Percentiles rank a stretch among this genome's conserved stretches.
Evolutionary conservation across 2,329 filamentous ascomycete genomes (phyloP).

Genomic region (Ploettnerulaceae sp.): DNA sequence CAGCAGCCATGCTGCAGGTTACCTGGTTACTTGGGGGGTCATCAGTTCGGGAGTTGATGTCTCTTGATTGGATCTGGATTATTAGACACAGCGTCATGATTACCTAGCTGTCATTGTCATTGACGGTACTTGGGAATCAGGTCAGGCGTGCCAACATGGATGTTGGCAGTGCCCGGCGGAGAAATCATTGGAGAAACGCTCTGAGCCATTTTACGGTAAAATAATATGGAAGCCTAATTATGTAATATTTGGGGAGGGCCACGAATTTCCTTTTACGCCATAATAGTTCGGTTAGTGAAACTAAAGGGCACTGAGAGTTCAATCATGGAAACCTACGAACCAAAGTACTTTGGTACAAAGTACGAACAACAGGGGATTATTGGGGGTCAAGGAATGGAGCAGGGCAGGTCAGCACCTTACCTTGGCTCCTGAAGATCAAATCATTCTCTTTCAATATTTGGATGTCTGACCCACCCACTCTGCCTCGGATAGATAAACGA

Average conservation of each 20-base stretch:
- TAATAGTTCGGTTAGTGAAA: neutral
- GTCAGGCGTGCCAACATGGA: no score
- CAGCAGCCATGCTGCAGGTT: neutral
- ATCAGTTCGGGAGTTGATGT: neutral
- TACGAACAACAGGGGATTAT: no score
- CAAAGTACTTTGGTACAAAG: no score
- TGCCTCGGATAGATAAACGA: no score
- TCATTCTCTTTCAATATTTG: neutral
- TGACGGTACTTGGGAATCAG: no score
- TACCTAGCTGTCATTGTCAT: no score
- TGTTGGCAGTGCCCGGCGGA: no score
- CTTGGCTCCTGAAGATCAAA: neutral
- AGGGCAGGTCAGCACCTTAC: slow-evolving; percentile 2
- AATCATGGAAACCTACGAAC: neutral
- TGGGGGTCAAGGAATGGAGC: no score
- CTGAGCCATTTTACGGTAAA: neutral
- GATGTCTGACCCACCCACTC: neutral
- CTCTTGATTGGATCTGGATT: no score
- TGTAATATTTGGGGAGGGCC: no score
- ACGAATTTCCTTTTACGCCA: neutral
- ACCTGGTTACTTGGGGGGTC: neutral
- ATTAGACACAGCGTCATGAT: no score
- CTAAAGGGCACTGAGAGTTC: neutral
- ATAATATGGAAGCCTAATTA: neutral
- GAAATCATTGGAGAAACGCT: neutral